Base-by-base conservation (phyloP, 176 grass and related monocot species). In the Echinochloa phyllopogon region DNA sequence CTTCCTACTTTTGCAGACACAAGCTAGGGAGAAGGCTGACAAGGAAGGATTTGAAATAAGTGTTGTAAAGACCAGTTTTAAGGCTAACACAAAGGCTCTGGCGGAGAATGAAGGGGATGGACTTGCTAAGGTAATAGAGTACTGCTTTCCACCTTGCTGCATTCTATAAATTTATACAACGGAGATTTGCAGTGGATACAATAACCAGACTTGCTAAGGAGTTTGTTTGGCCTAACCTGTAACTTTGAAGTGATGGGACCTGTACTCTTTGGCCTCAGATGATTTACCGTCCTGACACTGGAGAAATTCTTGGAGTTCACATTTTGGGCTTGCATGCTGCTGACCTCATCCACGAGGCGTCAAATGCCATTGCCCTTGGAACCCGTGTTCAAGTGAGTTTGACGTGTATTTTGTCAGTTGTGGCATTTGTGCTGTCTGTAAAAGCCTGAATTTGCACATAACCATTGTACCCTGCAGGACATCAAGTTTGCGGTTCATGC, bases 91-190 rank as follows among this genome's bases (percentile, higher is more conserved):
- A 11, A 99, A 99, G 89, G 96, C 96, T 81, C 81, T 99, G 86
- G 96, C 89, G 24, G 96, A 96, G 78, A 99, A 99, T 88, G 93
- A 96, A 96, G 96, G 93, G 25, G 96, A 98, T 57, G 93, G 96
- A 8, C 78, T 95, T 88, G 91, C 96, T 65, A 98, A 98, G 93
- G 93, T 64, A 93, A 91, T 89, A 84, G 89, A 59, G 83, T 25
- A 20, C 9, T 78, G 21, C 13, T 36, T 60, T 14, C 39, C 45
- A 59, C 18, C 16, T 39, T 84, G 17, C 25, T 42, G 4, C 24
- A 39, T 40, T 71, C 41, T 42, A 44, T 42, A 44, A 51, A 64
- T 62, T 25, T 73, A 70, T 83, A 56, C 66, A 43, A 20, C 53
- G 10, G 17, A 17, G 36, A 68, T 12, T 53, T 63, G 38, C 16